A percentile compares a stretch with the other conserved stretches of the same genome.
These are phyloP conservation scores for Aspergillus calidoustus DNA, from an alignment of 2,329 filamentous ascomycete species.

Conservation along the genomic window DNA sequence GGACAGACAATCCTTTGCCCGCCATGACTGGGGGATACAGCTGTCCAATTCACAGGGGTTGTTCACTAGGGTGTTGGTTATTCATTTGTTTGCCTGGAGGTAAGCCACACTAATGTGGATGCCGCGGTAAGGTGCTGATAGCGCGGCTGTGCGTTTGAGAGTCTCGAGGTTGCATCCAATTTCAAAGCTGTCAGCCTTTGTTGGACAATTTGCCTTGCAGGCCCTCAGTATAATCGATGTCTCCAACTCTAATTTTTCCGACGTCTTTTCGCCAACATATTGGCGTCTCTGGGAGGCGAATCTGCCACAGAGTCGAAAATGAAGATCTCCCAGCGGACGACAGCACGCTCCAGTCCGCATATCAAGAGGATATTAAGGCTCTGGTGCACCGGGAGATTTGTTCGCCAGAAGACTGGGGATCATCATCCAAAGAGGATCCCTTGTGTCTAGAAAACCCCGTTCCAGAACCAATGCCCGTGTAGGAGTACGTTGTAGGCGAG, in stretches of 20 bases:
- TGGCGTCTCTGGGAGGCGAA: slow-evolving; percentile 2
- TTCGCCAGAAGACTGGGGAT: slow-evolving; percentile 2
- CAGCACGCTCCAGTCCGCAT: slow-evolving; percentile 14
- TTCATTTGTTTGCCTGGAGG: neutral
- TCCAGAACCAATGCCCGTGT: slow-evolving; percentile 7
- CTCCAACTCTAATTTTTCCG: slow-evolving; percentile 4
- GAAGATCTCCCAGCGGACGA: slow-evolving; percentile 16
- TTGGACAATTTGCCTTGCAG: neutral
- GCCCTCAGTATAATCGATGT: neutral
- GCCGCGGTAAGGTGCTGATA: slow-evolving; percentile 18
- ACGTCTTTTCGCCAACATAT: neutral
- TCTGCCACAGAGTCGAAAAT: slow-evolving; percentile 1
- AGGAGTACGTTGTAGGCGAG: neutral
- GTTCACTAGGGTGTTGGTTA: neutral
- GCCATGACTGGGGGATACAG: slow-evolving; percentile 1
- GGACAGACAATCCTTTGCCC: neutral
- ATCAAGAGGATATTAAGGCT: slow-evolving; percentile 11
- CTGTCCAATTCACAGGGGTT: slow-evolving; percentile 6
- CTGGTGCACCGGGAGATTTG: neutral
- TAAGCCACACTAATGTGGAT: slow-evolving; percentile 6
- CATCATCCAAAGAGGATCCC: neutral
- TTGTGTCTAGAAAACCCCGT: slow-evolving; percentile 1
- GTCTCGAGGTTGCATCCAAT: slow-evolving; percentile 19
- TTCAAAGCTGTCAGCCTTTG: slow-evolving; percentile 6
- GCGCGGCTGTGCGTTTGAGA: slow-evolving; percentile 9